Evolutionary conservation across 306 rosid species (phyloP).

Genomic region (Trichosanthes truncata): DNA sequence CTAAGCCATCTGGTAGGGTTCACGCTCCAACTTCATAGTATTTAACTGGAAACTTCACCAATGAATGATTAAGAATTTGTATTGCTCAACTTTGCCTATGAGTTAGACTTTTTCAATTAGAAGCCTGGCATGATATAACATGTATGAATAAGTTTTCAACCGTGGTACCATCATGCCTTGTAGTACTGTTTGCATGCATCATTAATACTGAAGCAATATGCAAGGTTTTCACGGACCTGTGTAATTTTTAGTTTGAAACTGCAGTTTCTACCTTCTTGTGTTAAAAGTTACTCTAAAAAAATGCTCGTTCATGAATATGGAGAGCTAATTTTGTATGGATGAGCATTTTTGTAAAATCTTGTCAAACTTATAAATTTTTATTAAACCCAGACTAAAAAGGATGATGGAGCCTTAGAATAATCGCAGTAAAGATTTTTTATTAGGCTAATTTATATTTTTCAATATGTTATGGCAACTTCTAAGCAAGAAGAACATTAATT

Average conservation of each 20-base stretch:
- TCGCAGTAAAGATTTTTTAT: neutral
- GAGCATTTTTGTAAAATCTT: neutral
- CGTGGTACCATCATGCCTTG: neutral
- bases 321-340: neutral
- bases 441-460: neutral
- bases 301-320: neutral
- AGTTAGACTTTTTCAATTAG: neutral
- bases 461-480: neutral
- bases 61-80: neutral
- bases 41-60: neutral
- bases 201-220: neutral
- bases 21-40: neutral
- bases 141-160: neutral
- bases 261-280: neutral
- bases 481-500: no score
- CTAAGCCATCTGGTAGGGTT: slow-evolving; percentile 77
- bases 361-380: neutral
- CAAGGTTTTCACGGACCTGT: neutral
- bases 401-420: neutral
- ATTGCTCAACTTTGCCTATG: neutral
- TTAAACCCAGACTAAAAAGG: neutral
- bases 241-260: neutral
- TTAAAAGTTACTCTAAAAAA: neutral
- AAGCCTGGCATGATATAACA: neutral
- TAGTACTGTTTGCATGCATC: neutral